Conservation (phyloP, 2,329 filamentous ascomycete species). For the Aureobasidium sp. region DNA sequence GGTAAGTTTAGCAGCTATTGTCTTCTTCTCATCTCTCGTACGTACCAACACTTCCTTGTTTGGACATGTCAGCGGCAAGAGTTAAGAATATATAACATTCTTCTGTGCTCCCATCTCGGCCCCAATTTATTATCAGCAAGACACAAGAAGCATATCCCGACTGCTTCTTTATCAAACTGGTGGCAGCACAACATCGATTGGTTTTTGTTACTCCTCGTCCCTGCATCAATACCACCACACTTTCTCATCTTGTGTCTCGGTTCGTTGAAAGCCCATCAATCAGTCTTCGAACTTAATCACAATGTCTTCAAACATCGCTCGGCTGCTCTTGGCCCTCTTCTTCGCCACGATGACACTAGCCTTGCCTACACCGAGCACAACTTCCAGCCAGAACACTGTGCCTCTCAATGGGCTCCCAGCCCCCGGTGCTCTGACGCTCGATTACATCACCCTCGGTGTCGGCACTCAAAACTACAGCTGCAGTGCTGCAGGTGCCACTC, state of each 20-base stretch:
- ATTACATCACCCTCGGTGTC: constrained; percentile 52
- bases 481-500: constrained; percentile 25
- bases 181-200: constrained; percentile 4
- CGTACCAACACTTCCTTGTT: background rate
- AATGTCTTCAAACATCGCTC: constrained; percentile 4
- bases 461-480: constrained; percentile 67
- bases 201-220: background rate
- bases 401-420: constrained; percentile 14
- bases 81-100: background rate
- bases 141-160: background rate
- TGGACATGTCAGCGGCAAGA: background rate
- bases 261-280: background rate
- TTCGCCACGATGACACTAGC: background rate
- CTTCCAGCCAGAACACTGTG: background rate
- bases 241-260: background rate
- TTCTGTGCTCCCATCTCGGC: background rate
- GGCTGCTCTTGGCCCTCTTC: constrained; percentile 3
- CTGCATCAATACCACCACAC: background rate
- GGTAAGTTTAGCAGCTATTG: constrained; percentile 3
- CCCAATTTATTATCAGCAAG: background rate
- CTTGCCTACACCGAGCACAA: background rate
- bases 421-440: constrained; percentile 17
- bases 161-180: background rate
- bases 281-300: background rate
- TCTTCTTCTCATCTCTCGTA: background rate